Evolutionary conservation across 2,329 filamentous ascomycete genomes (phyloP).

Genomic region (Pseudonectria foliicola): DNA sequence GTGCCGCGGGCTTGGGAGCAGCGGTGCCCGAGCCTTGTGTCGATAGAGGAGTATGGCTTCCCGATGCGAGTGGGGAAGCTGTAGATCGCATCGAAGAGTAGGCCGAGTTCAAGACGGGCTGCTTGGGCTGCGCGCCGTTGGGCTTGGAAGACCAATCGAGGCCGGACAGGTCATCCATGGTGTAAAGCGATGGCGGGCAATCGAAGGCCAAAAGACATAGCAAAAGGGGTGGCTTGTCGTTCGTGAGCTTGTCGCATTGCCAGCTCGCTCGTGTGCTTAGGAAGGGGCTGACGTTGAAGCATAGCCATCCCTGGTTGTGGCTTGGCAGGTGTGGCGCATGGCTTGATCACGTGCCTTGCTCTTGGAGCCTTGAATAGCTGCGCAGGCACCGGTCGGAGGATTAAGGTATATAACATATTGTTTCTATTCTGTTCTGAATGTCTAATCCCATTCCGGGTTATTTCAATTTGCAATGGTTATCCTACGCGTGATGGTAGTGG

Average conservation of each 20-base stretch:
- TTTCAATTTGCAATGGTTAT: too few species aligned
- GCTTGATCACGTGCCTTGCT: too few species aligned
- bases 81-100: slow-evolving; percentile 49
- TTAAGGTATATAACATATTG: too few species aligned
- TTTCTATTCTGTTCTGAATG: too few species aligned
- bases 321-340: too few species aligned
- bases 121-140: slow-evolving; percentile 24
- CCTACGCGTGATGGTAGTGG: too few species aligned
- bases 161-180: slow-evolving; percentile 56
- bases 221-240: slow-evolving; percentile 2
- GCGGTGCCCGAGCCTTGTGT: slow-evolving; percentile 37
- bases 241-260: slow-evolving; percentile 15
- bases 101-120: slow-evolving; percentile 36
- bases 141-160: slow-evolving; percentile 51
- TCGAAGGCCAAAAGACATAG: slow-evolving; percentile 20
- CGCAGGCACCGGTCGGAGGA: too few species aligned
- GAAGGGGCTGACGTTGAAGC: not conserved
- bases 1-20: slow-evolving; percentile 34
- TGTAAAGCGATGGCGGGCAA: slow-evolving; percentile 15
- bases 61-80: slow-evolving; percentile 48
- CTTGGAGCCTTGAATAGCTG: not conserved
- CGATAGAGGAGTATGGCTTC: slow-evolving; percentile 50
- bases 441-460: too few species aligned
- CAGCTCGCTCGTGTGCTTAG: slow-evolving; percentile 8
- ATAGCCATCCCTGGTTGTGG: too few species aligned